Base-by-base conservation (phyloP, 2,329 filamentous ascomycete genomes). In the Aureobasidium leucospermi region DNA sequence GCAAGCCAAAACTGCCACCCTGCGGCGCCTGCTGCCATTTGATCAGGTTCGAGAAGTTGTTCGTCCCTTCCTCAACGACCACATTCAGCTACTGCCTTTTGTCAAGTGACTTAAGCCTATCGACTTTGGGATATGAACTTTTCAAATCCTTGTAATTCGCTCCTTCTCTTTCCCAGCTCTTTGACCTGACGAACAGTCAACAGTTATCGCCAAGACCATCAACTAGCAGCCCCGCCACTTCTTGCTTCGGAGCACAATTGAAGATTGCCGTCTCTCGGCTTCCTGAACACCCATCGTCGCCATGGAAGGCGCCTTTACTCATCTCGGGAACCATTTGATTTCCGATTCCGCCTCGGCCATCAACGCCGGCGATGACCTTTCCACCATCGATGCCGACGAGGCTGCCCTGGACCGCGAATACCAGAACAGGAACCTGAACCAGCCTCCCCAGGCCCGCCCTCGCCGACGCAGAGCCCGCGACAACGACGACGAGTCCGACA, bases 251-350 rank as follows among this genome's bases (percentile, higher is more conserved):
- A 47, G 58, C 48, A 52, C 48, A 52, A 47, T 43, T 38, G 10
- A 48, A 46, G 45, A 32, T 46, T 55, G 51, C 9, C 51, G 34
- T 39, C 42, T 42, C 15, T 43, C 38, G 39, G 41, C 39, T 41
- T 60, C 42, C 39, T 58, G 36, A 19, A 29, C 46, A 36, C 53
- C 46, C 56, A 57, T 31, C 63, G 59, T 61, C 49, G 59, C 64
- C 66, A 93, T 94, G 89, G 89, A 94, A 79, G 88, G 87, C 72
- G 88, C 90, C 66, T 96, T 95, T 73, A 93, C 87, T 63, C 88
- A 94, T 75, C 84, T 93, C 69, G 89, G 88, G 69, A 96, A 94
- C 76, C 88, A 92, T 75, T 79, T 92, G 67, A 85, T 94, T 70
- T 91, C 88, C 69, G 88, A 92, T 75, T 90, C 88, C 56, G 88